Conservation (phyloP, 176 grass and related monocot genomes). For the Leersia perrieri region DNA sequence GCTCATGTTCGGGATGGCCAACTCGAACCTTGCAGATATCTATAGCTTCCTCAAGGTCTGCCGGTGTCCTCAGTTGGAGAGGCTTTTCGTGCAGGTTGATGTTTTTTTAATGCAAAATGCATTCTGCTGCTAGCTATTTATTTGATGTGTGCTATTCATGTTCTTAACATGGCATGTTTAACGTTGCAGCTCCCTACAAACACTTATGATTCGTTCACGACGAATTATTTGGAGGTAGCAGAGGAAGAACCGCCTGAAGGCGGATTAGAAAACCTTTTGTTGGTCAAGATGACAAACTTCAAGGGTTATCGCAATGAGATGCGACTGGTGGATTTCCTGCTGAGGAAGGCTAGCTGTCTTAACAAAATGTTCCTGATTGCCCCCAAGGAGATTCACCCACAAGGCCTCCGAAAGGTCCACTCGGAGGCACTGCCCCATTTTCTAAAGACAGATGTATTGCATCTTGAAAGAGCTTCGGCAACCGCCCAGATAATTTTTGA, state of each 20-base stretch:
- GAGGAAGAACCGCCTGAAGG: constrained; percentile 72
- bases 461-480: constrained; percentile 54
- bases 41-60: constrained; percentile 75
- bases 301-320: constrained; percentile 81
- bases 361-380: constrained; percentile 51
- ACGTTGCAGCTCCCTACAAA: constrained; percentile 71
- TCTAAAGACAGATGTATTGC: constrained; percentile 36
- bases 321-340: constrained; percentile 62
- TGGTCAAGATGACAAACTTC: constrained; percentile 82
- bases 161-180: constrained; percentile 6
- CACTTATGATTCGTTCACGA: constrained; percentile 56
- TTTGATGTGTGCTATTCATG: neutral
- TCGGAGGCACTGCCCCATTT: constrained; percentile 34
- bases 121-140: constrained; percentile 11
- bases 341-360: constrained; percentile 53
- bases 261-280: constrained; percentile 62
- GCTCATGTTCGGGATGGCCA: constrained; percentile 78
- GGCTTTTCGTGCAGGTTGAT: constrained; percentile 81
- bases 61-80: constrained; percentile 55
- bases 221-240: constrained; percentile 61
- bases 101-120: neutral
- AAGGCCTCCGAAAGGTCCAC: constrained; percentile 44
- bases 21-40: constrained; percentile 78
- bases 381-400: constrained; percentile 54
- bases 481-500: constrained; percentile 51